Base-by-base conservation (phyloP, 768 basidiomycete species). In the Lentinula guzmanii region DNA sequence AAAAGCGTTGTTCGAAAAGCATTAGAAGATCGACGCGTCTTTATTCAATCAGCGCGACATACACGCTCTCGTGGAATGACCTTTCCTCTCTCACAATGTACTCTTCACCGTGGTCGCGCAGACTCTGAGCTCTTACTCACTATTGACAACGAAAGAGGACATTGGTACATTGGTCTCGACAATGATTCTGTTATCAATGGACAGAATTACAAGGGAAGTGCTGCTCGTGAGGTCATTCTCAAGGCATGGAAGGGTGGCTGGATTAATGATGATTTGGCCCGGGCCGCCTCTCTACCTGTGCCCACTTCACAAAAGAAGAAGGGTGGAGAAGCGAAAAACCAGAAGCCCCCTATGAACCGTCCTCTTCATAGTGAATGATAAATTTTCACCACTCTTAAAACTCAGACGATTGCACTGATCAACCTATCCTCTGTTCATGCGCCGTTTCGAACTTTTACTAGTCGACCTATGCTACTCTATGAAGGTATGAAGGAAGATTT, bases 121-220 rank as follows among this genome's bases (percentile, higher is more conserved):
- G 61, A 66, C 18, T 69, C 71, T 2, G 75, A 76, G 65, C 62
- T 75, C 45, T 67, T 75, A 10, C 63, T 76, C 35, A 68, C 69
- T 24, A 68, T 70, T 31, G 59, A 65, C 16, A 70, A 68, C 13
- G 67, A 71, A 62, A 60, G 71, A 42, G 74, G 72, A 11, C 72
- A 75, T 63, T 76, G 75, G 75, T 68, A 70, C 63, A 65, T 76
- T 35, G 70, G 69, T 16, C 61, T 76, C 21, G 63, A 66, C 11
- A 66, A 71, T 55, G 66, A 71, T 55, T 65, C 71, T 1, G 18
- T 67, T 3, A 67, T 76, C 21, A 53, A 68, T 53, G 74, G 75
- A 9, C 61, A 63, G 34, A 65, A 60, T 16, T 51, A 60, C 34
- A 60, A 60, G 46, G 51, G 34, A 3, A 48, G 35, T 48, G 65